Base-by-base conservation (phyloP, 164 flowering plant species). In the Sextonia rubra region DNA sequence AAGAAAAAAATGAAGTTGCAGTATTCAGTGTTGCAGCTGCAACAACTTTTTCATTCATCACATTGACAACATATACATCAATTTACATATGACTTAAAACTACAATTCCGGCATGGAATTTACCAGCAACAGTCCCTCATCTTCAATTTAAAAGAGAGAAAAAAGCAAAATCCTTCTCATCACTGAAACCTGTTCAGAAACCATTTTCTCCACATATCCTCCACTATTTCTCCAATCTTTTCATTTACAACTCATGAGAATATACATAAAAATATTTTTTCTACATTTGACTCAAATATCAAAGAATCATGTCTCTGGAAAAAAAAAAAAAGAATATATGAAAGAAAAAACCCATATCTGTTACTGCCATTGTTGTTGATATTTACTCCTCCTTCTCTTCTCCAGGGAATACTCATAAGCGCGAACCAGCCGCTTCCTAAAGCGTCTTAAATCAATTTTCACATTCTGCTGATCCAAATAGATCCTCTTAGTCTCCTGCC, bases 401-500 rank as follows among this genome's bases (percentile, higher is more conserved):
- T 61, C 47, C 9, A 74, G 48, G 55, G 68, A 74, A 70, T 86
- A 75, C 20, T 68, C 66, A 64, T 89, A 91, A 15, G 93, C 91
- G 0, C 80, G 81, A 73, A 75, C 71, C 79, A 94, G 79, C 12
- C 85, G 69, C 82, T 87, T 90, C 49, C 71, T 64, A 68, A 94
- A 92, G 71, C 99, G 76, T 55, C 71, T 47, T 23, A 94, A 84
- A 30, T 91, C 80, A 72, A 95, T 75, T 26, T 58, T 86, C 81
- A 95, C 92, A 37, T 70, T 87, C 75, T 95, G 99, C 25, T 86
- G 82, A 48, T 91, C 97, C 14, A 95, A 86, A 78, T 92, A 95
- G 37, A 90, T 81, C 75, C 75, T 84, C 86, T 95, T 95, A 1
- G 99, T 95, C 78, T 75, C 91, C 64, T 92, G 76, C 99, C 99